These are phyloP conservation scores for Pulveroboletus sp. DNA, from an alignment of 768 basidiomycete species.

Conservation along the genomic window DNA sequence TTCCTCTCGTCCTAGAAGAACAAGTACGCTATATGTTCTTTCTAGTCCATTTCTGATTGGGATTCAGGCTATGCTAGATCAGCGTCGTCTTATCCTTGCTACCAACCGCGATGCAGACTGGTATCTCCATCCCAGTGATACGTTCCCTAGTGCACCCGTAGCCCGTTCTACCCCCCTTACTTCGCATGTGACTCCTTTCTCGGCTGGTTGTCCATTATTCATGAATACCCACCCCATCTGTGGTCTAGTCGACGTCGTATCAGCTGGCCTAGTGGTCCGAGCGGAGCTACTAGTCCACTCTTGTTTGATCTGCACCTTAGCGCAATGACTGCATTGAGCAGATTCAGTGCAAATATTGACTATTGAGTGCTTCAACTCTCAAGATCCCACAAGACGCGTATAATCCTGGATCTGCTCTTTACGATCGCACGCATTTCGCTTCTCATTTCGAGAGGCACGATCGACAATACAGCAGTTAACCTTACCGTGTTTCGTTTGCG, in stretches of 20 bases:
- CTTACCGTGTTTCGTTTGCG: neutral
- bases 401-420: conserved; percentile 50
- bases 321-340: conserved; percentile 43
- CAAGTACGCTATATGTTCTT: neutral
- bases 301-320: conserved; percentile 30
- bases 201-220: neutral
- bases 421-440: conserved; percentile 49
- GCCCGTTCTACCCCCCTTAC: neutral
- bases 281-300: conserved; percentile 35
- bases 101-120: neutral
- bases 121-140: neutral
- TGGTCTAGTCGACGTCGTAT: conserved; percentile 35
- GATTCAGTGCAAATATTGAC: conserved; percentile 61
- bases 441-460: conserved; percentile 57
- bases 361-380: too few species aligned
- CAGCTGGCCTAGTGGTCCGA: conserved; percentile 39
- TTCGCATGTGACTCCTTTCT: neutral
- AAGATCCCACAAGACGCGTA: conserved; percentile 38
- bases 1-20: neutral
- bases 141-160: neutral
- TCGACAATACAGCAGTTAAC: conserved; percentile 35
- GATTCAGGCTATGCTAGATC: neutral
- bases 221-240: neutral
- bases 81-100: neutral
- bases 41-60: neutral